Base-by-base conservation (phyloP, 768 basidiomycete species). In the Tricholoma sp. region DNA sequence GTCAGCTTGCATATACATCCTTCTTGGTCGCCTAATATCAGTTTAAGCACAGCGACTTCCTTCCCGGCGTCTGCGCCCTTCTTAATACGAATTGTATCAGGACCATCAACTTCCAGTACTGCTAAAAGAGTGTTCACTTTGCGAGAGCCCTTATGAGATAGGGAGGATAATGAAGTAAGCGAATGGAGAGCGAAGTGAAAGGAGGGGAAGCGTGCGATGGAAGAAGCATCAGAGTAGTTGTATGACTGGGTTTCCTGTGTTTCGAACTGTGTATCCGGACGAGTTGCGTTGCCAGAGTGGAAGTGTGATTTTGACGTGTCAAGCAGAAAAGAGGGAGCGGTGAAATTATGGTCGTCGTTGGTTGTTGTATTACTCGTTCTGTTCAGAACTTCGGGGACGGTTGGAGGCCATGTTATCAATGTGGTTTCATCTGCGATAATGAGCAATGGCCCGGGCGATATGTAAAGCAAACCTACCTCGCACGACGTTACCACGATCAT, bases 31-130 rank as follows among this genome's bases (percentile, higher is more conserved):
- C 87, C 86, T 24, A 92, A 68, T 48, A 92, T 81, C 63, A 91
- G 73, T 63, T 83, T 88, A 29, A 92, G 68, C 42, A 92, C 65
- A 0, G 79, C 80, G 0, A 90, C 80, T 57, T 88, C 81, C 56
- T 81, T 83, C 7, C 89, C 91, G 4, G 85, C 83, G 53, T 91
- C 86, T 4, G 63, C 62, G 0, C 90, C 90, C 51, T 81, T 85
- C 68, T 87, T 90, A 36, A 88, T 74, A 24, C 71, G 76, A 36
- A 93, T 79, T 5, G 75, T 71, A 60, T 89, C 85, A 0, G 89
- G 91, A 0, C 89, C 89, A 51, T 91, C 89, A 12, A 89, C 79
- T 67, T 92, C 91, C 56, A 92, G 72, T 7, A 80, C 79, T 5
- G 85, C 89, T 4, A 87, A 75, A 6, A 93, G 76, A 7, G 86